phyloP scores from a whole-genome alignment of 257 asterid species.

The Jacaranda mimosifolia region DNA sequence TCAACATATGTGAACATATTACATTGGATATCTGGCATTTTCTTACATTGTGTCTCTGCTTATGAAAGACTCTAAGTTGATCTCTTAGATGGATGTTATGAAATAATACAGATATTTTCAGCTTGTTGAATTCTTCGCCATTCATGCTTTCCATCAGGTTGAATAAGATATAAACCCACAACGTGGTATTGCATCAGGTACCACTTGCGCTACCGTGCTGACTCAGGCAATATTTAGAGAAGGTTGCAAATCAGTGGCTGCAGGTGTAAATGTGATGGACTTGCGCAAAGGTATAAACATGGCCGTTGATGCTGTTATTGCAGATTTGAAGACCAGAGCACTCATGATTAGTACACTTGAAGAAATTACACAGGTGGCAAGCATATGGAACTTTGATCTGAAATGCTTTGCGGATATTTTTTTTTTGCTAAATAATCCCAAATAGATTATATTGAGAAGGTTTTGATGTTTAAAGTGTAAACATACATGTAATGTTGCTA shows the following conservation, averaged over 20 bases:
- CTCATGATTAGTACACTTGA: slow-evolving; percentile 89
- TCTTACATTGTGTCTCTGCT: neutral
- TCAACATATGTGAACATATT: neutral
- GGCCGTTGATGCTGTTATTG: slow-evolving; percentile 85
- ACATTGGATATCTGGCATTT: neutral
- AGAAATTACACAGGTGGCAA: slow-evolving; percentile 86
- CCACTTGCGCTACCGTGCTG: slow-evolving; percentile 94
- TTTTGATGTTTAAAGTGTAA: slow-evolving; percentile 18
- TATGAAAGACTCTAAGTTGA: slow-evolving; percentile 11
- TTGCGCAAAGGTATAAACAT: slow-evolving; percentile 83
- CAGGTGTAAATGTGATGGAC: slow-evolving; percentile 92
- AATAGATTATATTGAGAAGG: neutral
- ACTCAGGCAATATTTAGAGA: slow-evolving; percentile 89
- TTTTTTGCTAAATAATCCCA: slow-evolving; percentile 15
- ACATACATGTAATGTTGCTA: neutral
- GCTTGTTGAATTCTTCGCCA: slow-evolving; percentile 13
- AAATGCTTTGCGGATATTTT: neutral
- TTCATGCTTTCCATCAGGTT: slow-evolving; percentile 19
- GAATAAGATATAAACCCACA: slow-evolving; percentile 35
- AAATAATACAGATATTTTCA: neutral
- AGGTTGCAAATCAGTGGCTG: slow-evolving; percentile 90
- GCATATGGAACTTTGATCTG: slow-evolving; percentile 25
- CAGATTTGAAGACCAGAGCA: slow-evolving; percentile 84
- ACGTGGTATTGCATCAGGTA: slow-evolving; percentile 62
- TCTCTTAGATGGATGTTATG: slow-evolving; percentile 15